A percentile compares a stretch with the other conserved stretches of the same genome.
These are phyloP conservation scores for Rubroboletus satanas DNA, from an alignment of 768 basidiomycete species.

Conservation along the genomic window DNA sequence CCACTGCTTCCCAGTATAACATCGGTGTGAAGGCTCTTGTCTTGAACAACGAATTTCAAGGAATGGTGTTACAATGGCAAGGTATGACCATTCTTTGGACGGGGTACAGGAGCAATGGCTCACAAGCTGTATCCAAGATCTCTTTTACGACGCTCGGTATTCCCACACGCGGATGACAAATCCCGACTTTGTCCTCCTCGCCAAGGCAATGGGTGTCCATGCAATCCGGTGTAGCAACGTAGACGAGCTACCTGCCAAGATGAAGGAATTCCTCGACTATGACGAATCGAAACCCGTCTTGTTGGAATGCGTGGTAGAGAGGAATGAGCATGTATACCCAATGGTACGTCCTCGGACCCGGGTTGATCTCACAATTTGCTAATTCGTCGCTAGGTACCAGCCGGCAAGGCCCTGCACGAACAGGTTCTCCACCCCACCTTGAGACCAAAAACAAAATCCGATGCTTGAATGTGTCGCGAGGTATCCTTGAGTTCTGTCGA, in stretches of 20 bases:
- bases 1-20: conserved; percentile 84
- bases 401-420: conserved; percentile 93
- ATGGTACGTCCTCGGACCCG: conserved; percentile 51
- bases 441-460: conserved; percentile 26
- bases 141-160: conserved; percentile 96
- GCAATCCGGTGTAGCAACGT: conserved; percentile 70
- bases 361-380: background rate
- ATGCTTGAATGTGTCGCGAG: conserved; percentile 14
- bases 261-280: conserved; percentile 99
- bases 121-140: conserved; percentile 45
- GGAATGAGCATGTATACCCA: conserved; percentile 85
- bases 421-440: conserved; percentile 72
- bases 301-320: conserved; percentile 85
- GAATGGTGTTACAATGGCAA: conserved; percentile 99
- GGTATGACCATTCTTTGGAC: conserved; percentile 43
- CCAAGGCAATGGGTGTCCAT: conserved; percentile 88
- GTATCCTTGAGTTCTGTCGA: background rate
- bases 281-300: conserved; percentile 82
- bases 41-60: conserved; percentile 96
- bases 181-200: conserved; percentile 90
- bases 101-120: background rate
- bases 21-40: conserved; percentile 95
- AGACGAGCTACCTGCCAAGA: conserved; percentile 85
- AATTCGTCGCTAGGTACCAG: conserved; percentile 57
- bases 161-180: conserved; percentile 95